Base-by-base conservation (phyloP, 139 green algal species). In the Chlamydomonas sp. region DNA sequence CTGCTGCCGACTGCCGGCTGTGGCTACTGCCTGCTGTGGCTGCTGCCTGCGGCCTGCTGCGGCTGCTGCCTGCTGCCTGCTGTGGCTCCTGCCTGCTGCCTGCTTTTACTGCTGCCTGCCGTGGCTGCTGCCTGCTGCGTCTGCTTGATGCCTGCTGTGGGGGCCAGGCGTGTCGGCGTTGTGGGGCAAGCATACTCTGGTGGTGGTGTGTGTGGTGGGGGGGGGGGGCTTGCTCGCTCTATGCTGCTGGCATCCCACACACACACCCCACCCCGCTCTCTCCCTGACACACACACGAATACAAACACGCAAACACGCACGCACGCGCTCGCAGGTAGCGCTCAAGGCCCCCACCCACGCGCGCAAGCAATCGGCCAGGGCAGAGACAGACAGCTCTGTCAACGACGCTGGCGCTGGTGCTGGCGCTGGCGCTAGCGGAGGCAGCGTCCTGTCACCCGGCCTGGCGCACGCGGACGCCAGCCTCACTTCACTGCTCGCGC, bases 321-420 rank as follows among this genome's bases (percentile, higher is more conserved):
- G n/a, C n/a, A n/a, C n/a, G n/a, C n/a, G n/a, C n/a, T n/a, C 50
- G 16, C 50, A 61, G 50, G 50, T 61, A 8, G 50, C 50, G 50
- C 50, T 61, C 50, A 61, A 61, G 50, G 50, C 50, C 50, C 50
- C 50, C n/a, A n/a, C n/a, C n/a, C n/a, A n/a, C n/a, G n/a, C n/a
- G n/a, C n/a, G n/a, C n/a, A n/a, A n/a, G n/a, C n/a, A n/a, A n/a
- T n/a, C n/a, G n/a, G n/a, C n/a, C n/a, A n/a, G n/a, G n/a, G n/a
- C n/a, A n/a, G n/a, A n/a, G n/a, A n/a, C n/a, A n/a, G n/a, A n/a
- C n/a, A n/a, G n/a, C n/a, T n/a, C n/a, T n/a, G n/a, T n/a, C n/a
- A n/a, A n/a, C n/a, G n/a, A n/a, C n/a, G n/a, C n/a, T n/a, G n/a
- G n/a, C n/a, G n/a, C n/a, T n/a, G n/a, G n/a, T n/a, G n/a, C n/a